Evolutionary conservation across 495 filamentous ascomycete species (phyloP).

Genomic region (Penicillium daleae): DNA sequence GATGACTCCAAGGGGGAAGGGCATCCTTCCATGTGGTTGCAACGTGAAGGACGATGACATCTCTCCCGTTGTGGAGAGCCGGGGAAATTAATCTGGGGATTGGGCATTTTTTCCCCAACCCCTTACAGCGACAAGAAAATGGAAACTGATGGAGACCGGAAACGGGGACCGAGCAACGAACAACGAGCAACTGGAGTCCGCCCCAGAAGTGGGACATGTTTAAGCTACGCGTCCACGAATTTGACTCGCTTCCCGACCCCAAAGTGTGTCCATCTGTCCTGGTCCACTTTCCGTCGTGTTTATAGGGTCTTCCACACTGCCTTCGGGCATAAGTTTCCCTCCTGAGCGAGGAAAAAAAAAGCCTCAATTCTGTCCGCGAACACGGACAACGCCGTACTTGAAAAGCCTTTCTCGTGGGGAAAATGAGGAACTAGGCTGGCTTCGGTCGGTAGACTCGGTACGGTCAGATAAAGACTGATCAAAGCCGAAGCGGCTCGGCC

Average conservation of each 20-base stretch:
- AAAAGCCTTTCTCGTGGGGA: not conserved
- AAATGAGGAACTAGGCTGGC: not conserved
- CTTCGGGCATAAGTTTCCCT: conserved; percentile 15
- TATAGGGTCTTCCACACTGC: not conserved
- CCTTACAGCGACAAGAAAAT: not conserved
- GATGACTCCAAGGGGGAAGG: not conserved
- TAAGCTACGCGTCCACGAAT: not conserved
- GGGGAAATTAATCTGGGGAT: conserved; percentile 6
- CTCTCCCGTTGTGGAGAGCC: not conserved
- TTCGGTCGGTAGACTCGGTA: not conserved
- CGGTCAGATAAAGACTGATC: not conserved
- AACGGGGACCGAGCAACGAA: not conserved
- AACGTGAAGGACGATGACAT: not conserved
- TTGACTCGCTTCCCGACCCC: not conserved
- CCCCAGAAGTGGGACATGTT: conserved; percentile 11
- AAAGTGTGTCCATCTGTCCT: not conserved
- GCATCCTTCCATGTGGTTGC: not conserved
- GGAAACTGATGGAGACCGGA: not conserved
- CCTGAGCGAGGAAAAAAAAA: not conserved
- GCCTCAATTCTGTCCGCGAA: not conserved
- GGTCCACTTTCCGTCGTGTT: not conserved
- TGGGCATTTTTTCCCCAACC: not conserved
- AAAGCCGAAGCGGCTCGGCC: conserved; percentile 11
- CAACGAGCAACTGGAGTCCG: conserved; percentile 7
- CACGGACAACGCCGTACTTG: not conserved